These are phyloP conservation scores for Backusella mclennaniae DNA, from an alignment of 192 early-diverging fungal species.

Conservation along the genomic window DNA sequence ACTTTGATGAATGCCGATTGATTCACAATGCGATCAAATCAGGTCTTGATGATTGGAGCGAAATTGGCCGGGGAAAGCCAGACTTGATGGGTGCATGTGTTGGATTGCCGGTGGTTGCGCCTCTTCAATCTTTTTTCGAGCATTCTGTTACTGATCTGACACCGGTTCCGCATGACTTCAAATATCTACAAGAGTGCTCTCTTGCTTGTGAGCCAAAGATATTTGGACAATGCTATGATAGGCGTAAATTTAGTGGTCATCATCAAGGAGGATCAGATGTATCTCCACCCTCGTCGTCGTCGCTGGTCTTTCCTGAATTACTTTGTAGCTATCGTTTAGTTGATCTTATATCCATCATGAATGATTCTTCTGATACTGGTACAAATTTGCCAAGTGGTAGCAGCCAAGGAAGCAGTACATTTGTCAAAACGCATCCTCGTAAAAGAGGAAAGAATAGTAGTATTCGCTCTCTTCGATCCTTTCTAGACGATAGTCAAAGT, in stretches of 20 bases:
- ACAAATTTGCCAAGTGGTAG: not conserved
- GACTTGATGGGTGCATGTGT: not conserved
- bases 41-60: slow-evolving; percentile 7
- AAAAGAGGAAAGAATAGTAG: slow-evolving; percentile 3
- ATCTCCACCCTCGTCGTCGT: slow-evolving; percentile 4
- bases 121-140: slow-evolving; percentile 31
- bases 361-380: not conserved
- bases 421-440: not conserved
- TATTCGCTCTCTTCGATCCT: slow-evolving; percentile 12
- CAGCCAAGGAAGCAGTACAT: not conserved
- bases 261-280: not conserved
- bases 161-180: slow-evolving; percentile 32
- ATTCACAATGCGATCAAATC: slow-evolving; percentile 36
- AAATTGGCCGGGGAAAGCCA: not conserved
- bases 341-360: not conserved
- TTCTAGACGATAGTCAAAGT: slow-evolving; percentile 8
- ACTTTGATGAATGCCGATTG: slow-evolving; percentile 41
- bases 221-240: slow-evolving; percentile 20
- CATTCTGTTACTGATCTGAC: slow-evolving; percentile 16
- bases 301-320: slow-evolving; percentile 15
- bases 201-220: slow-evolving; percentile 32
- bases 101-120: slow-evolving; percentile 10
- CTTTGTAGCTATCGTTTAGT: slow-evolving; percentile 2
- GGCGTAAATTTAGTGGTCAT: not conserved
- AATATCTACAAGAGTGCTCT: slow-evolving; percentile 33